These are phyloP conservation scores for Exophiala bonariae DNA, from an alignment of 2,329 filamentous ascomycete species.

Conservation along the genomic window DNA sequence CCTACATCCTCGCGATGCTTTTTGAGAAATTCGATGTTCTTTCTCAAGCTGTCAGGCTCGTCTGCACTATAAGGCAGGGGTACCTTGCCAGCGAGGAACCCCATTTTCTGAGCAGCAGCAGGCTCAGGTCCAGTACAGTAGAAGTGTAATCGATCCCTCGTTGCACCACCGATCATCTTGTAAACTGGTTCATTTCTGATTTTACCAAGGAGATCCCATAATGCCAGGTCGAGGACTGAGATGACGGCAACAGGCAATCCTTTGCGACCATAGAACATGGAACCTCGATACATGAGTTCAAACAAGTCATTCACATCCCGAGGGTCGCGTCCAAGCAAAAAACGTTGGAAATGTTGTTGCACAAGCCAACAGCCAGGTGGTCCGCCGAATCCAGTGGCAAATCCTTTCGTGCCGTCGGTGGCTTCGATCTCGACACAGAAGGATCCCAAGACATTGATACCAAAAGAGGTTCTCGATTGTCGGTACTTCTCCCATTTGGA, in stretches of 20 bases:
- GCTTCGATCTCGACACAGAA: conserved; percentile 90
- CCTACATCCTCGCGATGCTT: conserved; percentile 83
- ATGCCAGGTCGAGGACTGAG: conserved; percentile 86
- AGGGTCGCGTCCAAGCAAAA: conserved; percentile 84
- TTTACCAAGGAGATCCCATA: conserved; percentile 93
- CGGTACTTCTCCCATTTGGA: conserved; percentile 87
- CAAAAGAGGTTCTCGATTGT: conserved; percentile 85
- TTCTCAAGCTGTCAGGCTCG: conserved; percentile 76
- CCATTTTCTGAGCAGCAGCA: conserved; percentile 75
- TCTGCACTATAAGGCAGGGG: conserved; percentile 86
- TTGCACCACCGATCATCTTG: conserved; percentile 89
- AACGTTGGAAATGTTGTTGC: conserved; percentile 89
- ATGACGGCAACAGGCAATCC: conserved; percentile 88
- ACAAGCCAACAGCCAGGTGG: conserved; percentile 93
- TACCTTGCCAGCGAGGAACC: conserved; percentile 89
- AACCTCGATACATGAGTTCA: conserved; percentile 93
- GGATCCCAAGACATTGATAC: conserved; percentile 91
- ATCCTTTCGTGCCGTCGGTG: conserved; percentile 86
- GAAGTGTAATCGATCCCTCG: conserved; percentile 73
- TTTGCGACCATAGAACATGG: conserved; percentile 96
- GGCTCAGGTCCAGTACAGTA: conserved; percentile 94
- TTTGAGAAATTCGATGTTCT: conserved; percentile 86
- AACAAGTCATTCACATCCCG: conserved; percentile 89
- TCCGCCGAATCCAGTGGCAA: conserved; percentile 91
- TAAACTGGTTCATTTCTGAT: conserved; percentile 91